Conservation (phyloP, 2,329 filamentous ascomycete species). For the Zymoseptoria brevis region DNA sequence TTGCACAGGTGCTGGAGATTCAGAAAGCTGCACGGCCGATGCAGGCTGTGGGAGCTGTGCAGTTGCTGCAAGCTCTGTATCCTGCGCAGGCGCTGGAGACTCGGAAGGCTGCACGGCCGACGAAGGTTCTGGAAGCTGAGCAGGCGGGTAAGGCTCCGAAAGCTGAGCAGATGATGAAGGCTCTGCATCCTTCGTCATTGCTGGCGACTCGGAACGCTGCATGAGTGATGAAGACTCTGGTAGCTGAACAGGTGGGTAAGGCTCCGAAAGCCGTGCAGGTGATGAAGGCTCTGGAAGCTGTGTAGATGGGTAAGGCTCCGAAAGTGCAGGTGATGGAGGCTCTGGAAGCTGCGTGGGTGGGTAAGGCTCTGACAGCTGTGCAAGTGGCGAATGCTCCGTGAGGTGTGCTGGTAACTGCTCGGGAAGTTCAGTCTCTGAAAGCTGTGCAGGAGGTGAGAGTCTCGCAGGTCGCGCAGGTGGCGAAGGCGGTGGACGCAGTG, state of each 20-base stretch:
- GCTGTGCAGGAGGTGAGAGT: background rate
- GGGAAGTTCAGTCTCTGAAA: background rate
- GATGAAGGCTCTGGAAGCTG: background rate
- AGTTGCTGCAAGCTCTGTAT: background rate
- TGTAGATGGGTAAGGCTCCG: background rate
- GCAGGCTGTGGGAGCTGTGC: too few species aligned
- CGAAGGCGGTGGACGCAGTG: background rate
- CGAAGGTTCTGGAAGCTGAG: background rate
- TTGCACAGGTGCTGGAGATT: too few species aligned
- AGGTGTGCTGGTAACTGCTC: background rate
- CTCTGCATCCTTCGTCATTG: background rate
- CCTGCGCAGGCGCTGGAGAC: too few species aligned
- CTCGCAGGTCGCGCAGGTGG: too few species aligned
- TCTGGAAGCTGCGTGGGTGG: background rate
- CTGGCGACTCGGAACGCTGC: background rate
- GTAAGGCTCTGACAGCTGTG: background rate
- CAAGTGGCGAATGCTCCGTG: background rate
- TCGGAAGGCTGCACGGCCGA: background rate
- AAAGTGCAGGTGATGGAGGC: background rate
- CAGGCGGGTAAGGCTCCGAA: too few species aligned
- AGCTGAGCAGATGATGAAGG: background rate
- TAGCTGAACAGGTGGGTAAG: background rate
- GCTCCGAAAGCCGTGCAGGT: background rate
- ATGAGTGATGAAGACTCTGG: background rate
- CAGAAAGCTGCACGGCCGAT: too few species aligned